These are phyloP conservation scores for Suillus spraguei DNA, from an alignment of 768 basidiomycete species.

Conservation along the genomic window DNA sequence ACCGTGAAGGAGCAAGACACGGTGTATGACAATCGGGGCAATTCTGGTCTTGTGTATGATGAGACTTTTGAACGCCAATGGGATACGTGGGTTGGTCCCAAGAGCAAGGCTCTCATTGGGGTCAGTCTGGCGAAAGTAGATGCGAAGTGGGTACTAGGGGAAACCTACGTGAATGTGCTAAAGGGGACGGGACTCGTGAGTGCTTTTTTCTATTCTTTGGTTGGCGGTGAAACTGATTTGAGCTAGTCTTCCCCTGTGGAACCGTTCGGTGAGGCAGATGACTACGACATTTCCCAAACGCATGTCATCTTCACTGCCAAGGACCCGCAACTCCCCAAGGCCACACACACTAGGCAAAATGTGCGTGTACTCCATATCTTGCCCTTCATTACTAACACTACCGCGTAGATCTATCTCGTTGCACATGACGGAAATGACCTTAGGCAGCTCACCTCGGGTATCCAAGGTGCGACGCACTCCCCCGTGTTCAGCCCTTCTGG, in stretches of 20 bases:
- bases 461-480: slow-evolving; percentile 80
- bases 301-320: slow-evolving; percentile 86
- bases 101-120: slow-evolving; percentile 72
- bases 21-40: slow-evolving; percentile 71
- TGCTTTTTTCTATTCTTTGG: neutral
- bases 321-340: slow-evolving; percentile 73
- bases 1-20: slow-evolving; percentile 71
- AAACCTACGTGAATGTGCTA: slow-evolving; percentile 59
- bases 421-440: slow-evolving; percentile 56
- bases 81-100: slow-evolving; percentile 77
- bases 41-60: slow-evolving; percentile 74
- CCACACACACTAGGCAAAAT: slow-evolving; percentile 90
- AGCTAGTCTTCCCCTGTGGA: slow-evolving; percentile 72
- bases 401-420: slow-evolving; percentile 68
- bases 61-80: slow-evolving; percentile 73
- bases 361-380: slow-evolving; percentile 38
- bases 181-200: slow-evolving; percentile 69
- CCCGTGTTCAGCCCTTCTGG: slow-evolving; percentile 71
- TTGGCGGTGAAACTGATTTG: neutral
- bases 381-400: slow-evolving; percentile 4
- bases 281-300: slow-evolving; percentile 72
- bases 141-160: slow-evolving; percentile 53
- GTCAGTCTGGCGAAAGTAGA: slow-evolving; percentile 55
- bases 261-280: slow-evolving; percentile 83
- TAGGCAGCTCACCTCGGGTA: slow-evolving; percentile 76